Base-by-base conservation (phyloP, 2,329 filamentous ascomycete species). In the Chaetoscypha palmicola region DNA sequence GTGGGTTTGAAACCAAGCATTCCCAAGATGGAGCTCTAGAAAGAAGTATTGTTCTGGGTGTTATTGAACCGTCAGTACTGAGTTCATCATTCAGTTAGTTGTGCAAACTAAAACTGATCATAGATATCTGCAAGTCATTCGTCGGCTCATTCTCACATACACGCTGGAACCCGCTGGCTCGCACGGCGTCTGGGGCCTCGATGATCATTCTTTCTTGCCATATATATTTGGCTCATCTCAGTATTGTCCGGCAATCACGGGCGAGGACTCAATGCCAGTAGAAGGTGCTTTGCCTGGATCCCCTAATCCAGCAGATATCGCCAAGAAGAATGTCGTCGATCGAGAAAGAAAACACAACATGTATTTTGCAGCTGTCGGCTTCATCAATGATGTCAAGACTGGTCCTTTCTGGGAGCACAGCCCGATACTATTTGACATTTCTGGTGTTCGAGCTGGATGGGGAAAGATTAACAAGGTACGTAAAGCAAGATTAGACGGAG, bases 321-420 rank as follows among this genome's bases (percentile, higher is more conserved):
- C 75, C 21, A 85, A 85, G 53, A 60, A 71, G 2, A 68, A 69
- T n/a, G 64, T 77, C 7, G 83, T 90, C 19, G 74, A 82, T 30
- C 69, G 73, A 41, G 76, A 87, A 60, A 74, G 84, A 37, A 69
- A 72, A 43, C 67, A 65, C 21, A 90, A 91, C 59, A 77, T 98
- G 77, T 98, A 98, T 65, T 98, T 97, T 64, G 85, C 87, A 4
- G 92, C 92, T 23, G 80, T 98, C 46, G 89, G 89, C 8, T 98
- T 98, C 70, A 97, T 98, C 62, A 86, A 95, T 64, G 90, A 95
- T 60, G 92, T 98, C 38, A 98, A 98, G 62, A 90, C 75, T 50
- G 92, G 92, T 0, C 91, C 92, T 0, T 98, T 98, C 62, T 97
- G 92, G 90, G 86, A 91, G 57, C 91, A 98, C 62, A 95, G 88